phyloP scores from a whole-genome alignment of 1,284 basidiomycete species.

The Tilletia horrida region DNA sequence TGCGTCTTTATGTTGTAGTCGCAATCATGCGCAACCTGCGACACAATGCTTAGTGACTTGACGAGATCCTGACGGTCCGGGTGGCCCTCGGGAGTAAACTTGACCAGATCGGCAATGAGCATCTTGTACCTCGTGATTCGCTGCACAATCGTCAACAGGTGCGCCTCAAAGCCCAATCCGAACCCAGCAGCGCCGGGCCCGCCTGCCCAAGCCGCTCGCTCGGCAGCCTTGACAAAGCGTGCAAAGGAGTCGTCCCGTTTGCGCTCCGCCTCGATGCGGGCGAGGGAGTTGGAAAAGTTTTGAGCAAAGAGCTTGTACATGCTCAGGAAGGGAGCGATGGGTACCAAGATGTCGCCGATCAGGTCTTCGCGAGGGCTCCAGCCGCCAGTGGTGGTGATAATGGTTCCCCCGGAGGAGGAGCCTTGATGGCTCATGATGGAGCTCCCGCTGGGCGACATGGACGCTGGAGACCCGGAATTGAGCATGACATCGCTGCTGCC shows the following conservation, averaged over 20 bases:
- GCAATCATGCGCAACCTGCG: conserved; percentile 46
- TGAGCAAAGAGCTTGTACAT: conserved; percentile 54
- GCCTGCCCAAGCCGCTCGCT: conserved; percentile 29
- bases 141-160: conserved; percentile 51
- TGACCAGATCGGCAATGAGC: conserved; percentile 46
- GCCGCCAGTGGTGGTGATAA: conserved; percentile 1
- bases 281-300: conserved; percentile 50
- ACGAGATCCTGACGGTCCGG: conserved; percentile 36
- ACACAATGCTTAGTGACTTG: conserved; percentile 39
- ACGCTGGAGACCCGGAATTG: conserved; percentile 70
- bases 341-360: conserved; percentile 50
- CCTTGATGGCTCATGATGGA: background rate
- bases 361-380: conserved; percentile 44
- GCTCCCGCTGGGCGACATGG: conserved; percentile 61
- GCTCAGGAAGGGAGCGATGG: conserved; percentile 53
- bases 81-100: conserved; percentile 42
- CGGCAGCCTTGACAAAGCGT: conserved; percentile 44
- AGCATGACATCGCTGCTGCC: background rate
- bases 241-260: conserved; percentile 44
- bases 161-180: conserved; percentile 50
- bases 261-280: conserved; percentile 48
- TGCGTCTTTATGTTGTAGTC: conserved; percentile 53
- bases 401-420: background rate
- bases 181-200: conserved; percentile 24
- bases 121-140: conserved; percentile 53